phyloP scores from a whole-genome alignment of 768 basidiomycete genomes.

The Rubroboletus pulcherrimus region DNA sequence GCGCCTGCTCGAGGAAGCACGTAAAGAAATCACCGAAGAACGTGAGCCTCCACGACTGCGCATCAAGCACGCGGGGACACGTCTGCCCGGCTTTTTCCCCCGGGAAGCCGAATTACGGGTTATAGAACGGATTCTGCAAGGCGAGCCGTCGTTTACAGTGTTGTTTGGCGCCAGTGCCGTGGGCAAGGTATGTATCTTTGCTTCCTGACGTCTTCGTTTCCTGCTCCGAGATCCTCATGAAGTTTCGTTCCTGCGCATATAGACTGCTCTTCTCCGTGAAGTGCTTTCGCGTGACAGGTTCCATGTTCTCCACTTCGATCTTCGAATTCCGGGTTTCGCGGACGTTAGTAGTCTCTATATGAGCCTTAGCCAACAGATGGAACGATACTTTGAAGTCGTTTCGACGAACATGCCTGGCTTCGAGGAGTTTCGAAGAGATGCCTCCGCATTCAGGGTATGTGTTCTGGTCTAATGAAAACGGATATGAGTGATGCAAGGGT shows the following conservation, averaged over 20 bases:
- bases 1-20: conserved; percentile 71
- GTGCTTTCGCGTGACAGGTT: conserved; percentile 65
- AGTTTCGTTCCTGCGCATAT: neutral
- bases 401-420: conserved; percentile 57
- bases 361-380: conserved; percentile 78
- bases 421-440: conserved; percentile 69
- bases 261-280: conserved; percentile 79
- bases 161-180: conserved; percentile 79
- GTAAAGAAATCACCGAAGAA: conserved; percentile 67
- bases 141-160: conserved; percentile 75
- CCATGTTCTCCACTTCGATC: conserved; percentile 80
- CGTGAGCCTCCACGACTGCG: conserved; percentile 63
- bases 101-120: conserved; percentile 63
- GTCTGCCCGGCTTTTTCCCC: conserved; percentile 70
- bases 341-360: conserved; percentile 74
- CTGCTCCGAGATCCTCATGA: neutral
- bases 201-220: neutral
- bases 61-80: conserved; percentile 73
- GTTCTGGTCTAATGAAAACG: neutral
- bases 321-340: conserved; percentile 81
- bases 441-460: conserved; percentile 72
- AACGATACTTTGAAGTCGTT: conserved; percentile 70
- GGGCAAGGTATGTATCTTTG: conserved; percentile 62
- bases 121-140: conserved; percentile 59
- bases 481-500: neutral